Base-by-base conservation (phyloP, 2,329 filamentous ascomycete species). In the Arthrinium puccinioides region DNA sequence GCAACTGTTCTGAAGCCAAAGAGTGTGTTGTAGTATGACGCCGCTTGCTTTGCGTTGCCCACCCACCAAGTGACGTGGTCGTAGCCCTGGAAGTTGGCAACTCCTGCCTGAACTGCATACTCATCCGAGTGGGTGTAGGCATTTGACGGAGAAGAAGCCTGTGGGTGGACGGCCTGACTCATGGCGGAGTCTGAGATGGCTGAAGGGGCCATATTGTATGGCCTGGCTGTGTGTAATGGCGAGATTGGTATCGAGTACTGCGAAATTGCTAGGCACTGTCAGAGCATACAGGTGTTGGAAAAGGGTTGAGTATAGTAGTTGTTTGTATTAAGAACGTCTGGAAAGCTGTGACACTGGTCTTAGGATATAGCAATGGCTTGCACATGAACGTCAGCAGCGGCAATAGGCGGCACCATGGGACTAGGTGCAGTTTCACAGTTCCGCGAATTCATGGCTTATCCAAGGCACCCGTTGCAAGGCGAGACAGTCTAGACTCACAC, bases 1-100 rank as follows among this genome's bases (percentile, higher is more conserved):
- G 90, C 90, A 40, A 95, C 63, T 15, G 76, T 77, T 53, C 76
- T 70, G 68, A 96, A 95, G 39, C 87, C 89, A 69, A 96, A 88
- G 48, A 88, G 84, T 9, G 78, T 82, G 49, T 83, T 82, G 66
- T 95, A 96, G 67, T 87, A 96, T 11, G 83, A 76, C 26, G 89
- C 89, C 3, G 88, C 87, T 69, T 96, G 89, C 66, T 96, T 96
- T 51, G 90, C 89, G 58, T 97, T 97, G 57, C 89, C 88, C 21
- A 96, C 90, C 69, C 87, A 95, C 89, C 89, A 96, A 49, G 87
- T 89, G 39, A 95, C 77, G 62, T 95, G 86, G 64, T 95, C 87
- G 60, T 95, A 96, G 55, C 87, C 88, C 43, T 78, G 76, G 67
- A 94, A 89, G 56, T 71, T 74, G 51, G 60, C 62, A 44, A 51